Base-by-base conservation (phyloP, 306 rosid species). In the Lathyrus sativus region DNA sequence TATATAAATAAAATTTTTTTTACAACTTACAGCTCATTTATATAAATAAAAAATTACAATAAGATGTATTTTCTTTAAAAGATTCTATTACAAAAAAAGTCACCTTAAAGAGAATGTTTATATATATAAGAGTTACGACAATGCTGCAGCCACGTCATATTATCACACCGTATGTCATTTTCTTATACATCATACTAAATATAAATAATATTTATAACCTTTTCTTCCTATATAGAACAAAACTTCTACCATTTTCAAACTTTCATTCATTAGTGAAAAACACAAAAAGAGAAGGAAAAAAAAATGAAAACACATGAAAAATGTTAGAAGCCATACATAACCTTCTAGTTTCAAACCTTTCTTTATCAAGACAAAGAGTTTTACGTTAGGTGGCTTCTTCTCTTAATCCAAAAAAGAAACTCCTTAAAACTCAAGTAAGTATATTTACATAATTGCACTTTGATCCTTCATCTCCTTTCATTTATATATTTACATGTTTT, bases 351-450 rank as follows among this genome's bases (percentile, higher is more conserved):
- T 70, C 67, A 71, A 45, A 57, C 39, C 65, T 38, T 46, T 3
- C 53, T 7, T 9, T 48, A 7, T 48, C 11, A 6, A 4, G 1
- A 10, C 28, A 13, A 9, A 14, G 3, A n/a, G 18, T 0, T 12
- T 12, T 60, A 4, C 9, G 38, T 35, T 15, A 12, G 24, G 41
- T 13, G 7, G 55, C 24, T n/a, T 45, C 24, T 65, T 72, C 53
- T 41, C 7, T 55, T 49, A 49, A 61, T 17, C 11, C 62, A 41
- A 68, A 57, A 7, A 19, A 33, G 22, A 6, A 44, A 55, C 7
- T 9, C 60, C 51, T 18, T 44, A 1, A 41, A 55, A 14, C 42
- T 62, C 79, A 74, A 70, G 83, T 75, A 70, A 70, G 77, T 43
- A 38, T 33, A 56, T 56, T 56, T 56, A 56, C 10, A 56, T 7